Evolutionary conservation across 208 protist genomes (phyloP).

Genomic region (Leishmania tropica): DNA sequence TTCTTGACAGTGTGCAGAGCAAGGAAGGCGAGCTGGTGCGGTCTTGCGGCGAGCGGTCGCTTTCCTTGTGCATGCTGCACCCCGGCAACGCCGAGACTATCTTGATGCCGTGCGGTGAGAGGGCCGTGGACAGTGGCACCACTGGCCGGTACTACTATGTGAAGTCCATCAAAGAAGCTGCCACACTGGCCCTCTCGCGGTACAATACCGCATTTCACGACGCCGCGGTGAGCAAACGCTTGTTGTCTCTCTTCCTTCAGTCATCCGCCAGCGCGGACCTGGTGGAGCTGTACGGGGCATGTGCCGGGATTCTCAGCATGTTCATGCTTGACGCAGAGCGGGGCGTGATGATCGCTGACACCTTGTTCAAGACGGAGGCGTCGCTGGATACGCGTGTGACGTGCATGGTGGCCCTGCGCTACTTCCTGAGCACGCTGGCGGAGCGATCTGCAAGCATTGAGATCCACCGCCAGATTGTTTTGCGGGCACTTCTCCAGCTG

Average conservation of each 20-base stretch:
- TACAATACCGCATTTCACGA: constrained; percentile 36
- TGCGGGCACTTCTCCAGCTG: constrained; percentile 28
- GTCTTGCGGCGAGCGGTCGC: constrained; percentile 33
- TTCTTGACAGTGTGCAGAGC: constrained; percentile 43
- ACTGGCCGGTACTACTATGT: constrained; percentile 46
- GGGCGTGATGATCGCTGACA: constrained; percentile 19
- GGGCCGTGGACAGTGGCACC: constrained; percentile 20
- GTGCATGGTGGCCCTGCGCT: constrained; percentile 36
- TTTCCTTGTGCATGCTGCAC: constrained; percentile 49
- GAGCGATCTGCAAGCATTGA: constrained; percentile 25
- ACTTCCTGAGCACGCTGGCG: constrained; percentile 22
- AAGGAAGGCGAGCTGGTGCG: constrained; percentile 35
- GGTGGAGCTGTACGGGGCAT: constrained; percentile 38
- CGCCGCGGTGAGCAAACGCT: constrained; percentile 23
- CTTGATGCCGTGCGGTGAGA: constrained; percentile 24
- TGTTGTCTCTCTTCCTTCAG: constrained; percentile 40
- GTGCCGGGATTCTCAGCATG: constrained; percentile 34
- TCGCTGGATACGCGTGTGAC: constrained; percentile 25
- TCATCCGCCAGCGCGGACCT: constrained; percentile 21
- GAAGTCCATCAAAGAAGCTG: constrained; percentile 43
- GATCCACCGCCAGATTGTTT: constrained; percentile 15
- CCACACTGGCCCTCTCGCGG: constrained; percentile 23
- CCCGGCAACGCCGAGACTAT: constrained; percentile 35
- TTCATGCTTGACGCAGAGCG: constrained; percentile 18
- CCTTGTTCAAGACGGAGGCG: constrained; percentile 11